Conservation (phyloP, 2,329 filamentous ascomycete genomes). For the Gnomoniopsis sp. region DNA sequence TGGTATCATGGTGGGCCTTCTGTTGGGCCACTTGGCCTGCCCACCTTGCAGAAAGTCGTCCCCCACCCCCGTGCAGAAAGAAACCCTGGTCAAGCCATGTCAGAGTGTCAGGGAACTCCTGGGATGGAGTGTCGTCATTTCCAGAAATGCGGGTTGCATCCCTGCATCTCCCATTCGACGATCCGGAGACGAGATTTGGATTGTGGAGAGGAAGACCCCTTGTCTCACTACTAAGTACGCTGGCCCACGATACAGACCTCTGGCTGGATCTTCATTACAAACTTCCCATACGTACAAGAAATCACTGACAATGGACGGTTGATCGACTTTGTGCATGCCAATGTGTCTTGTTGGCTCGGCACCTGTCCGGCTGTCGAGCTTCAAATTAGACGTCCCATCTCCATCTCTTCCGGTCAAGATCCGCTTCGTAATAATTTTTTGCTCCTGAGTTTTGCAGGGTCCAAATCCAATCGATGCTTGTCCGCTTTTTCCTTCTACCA, state of each 20-base stretch:
- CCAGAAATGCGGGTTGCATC: not conserved
- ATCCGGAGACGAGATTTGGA: slow-evolving; percentile 4
- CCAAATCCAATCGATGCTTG: not conserved
- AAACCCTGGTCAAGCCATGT: not conserved
- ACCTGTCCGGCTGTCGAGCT: not conserved
- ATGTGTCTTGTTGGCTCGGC: not conserved
- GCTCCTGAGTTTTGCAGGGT: slow-evolving; percentile 1
- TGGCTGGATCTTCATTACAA: slow-evolving; percentile 14
- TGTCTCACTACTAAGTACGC: too few relatives aligned
- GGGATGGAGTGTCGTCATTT: slow-evolving; percentile 16
- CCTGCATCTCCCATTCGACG: slow-evolving; percentile 6
- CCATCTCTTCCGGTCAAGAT: not conserved
- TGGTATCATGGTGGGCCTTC: not conserved
- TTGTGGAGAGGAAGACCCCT: not conserved
- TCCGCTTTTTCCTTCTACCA: not conserved
- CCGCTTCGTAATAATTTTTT: slow-evolving; percentile 7
- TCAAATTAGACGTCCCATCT: too few relatives aligned
- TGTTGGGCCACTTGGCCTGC: not conserved
- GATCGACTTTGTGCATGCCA: not conserved
- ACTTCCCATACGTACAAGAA: slow-evolving; percentile 14
- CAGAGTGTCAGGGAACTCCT: not conserved
- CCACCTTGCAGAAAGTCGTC: too few relatives aligned
- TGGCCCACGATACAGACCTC: not conserved
- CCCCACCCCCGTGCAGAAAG: not conserved
- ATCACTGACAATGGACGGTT: slow-evolving; percentile 1